A percentile compares a stretch with the other conserved stretches of the same genome.
Evolutionary conservation across 2,329 filamentous ascomycete genomes (phyloP).

Genomic region (Colletotrichum sp.): DNA sequence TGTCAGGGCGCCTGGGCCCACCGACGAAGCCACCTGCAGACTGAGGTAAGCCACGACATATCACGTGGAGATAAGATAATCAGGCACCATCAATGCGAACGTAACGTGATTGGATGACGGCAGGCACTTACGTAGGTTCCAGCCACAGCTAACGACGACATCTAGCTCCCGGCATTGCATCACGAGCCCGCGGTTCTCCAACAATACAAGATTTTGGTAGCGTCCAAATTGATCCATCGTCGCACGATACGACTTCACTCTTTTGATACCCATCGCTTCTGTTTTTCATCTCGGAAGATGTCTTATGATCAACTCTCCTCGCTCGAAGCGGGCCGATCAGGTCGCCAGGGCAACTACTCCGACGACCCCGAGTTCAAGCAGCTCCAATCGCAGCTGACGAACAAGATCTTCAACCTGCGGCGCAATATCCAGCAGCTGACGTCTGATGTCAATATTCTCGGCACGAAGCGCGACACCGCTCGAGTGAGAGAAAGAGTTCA

Average conservation of each 20-base stretch:
- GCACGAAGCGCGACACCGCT: slow-evolving; percentile 90
- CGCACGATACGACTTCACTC: neutral
- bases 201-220: neutral
- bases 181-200: neutral
- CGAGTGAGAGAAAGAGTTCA: slow-evolving; percentile 90
- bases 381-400: slow-evolving; percentile 82
- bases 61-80: slow-evolving; percentile 12
- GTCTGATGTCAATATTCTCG: slow-evolving; percentile 83
- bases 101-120: slow-evolving; percentile 5
- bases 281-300: slow-evolving; percentile 58
- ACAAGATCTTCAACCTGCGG: slow-evolving; percentile 87
- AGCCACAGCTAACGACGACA: slow-evolving; percentile 20
- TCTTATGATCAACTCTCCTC: slow-evolving; percentile 89
- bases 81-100: slow-evolving; percentile 7
- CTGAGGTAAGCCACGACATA: neutral
- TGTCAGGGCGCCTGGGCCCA: slow-evolving; percentile 2
- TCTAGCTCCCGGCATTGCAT: neutral
- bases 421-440: slow-evolving; percentile 86
- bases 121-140: slow-evolving; percentile 16
- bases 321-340: slow-evolving; percentile 78
- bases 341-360: slow-evolving; percentile 73
- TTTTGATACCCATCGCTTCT: neutral
- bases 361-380: slow-evolving; percentile 93
- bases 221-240: neutral
- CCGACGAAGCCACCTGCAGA: neutral